Conservation (phyloP, 306 rosid genomes). For the Glycine tomentella region DNA sequence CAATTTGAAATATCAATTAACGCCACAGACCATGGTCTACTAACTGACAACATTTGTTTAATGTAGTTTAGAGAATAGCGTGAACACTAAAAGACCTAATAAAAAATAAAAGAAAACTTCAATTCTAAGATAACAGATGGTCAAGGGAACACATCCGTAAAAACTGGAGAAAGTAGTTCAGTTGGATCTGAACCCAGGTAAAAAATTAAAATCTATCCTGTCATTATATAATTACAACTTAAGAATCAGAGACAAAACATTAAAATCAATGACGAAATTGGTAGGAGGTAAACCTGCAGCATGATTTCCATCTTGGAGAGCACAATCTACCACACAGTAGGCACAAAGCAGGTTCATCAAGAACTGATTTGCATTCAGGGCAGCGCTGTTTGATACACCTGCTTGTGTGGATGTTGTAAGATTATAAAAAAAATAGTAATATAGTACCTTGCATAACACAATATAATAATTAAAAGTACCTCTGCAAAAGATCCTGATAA, state of each 20-base stretch:
- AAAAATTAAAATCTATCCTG: slow-evolving; percentile 4
- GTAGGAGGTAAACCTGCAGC: slow-evolving; percentile 87
- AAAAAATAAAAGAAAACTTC: neutral
- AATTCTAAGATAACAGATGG: neutral
- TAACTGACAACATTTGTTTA: neutral
- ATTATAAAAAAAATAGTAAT: neutral
- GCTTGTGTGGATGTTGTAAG: slow-evolving; percentile 35
- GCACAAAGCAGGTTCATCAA: slow-evolving; percentile 92
- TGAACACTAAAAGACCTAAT: neutral
- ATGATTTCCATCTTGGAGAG: slow-evolving; percentile 86
- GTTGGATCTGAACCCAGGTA: slow-evolving; percentile 27
- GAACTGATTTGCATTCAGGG: slow-evolving; percentile 65
- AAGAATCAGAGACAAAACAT: slow-evolving; percentile 4
- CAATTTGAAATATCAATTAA: slow-evolving; percentile 9
- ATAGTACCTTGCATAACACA: neutral
- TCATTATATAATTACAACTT: neutral
- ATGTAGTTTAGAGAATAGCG: neutral
- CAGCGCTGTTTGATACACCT: slow-evolving; percentile 89
- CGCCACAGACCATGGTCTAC: neutral
- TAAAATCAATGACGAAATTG: neutral
- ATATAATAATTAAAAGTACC: slow-evolving; percentile 59
- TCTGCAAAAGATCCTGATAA: slow-evolving; percentile 92
- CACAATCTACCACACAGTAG: slow-evolving; percentile 92
- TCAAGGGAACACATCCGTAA: slow-evolving; percentile 15
- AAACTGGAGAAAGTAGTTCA: slow-evolving; percentile 6